Percentiles rank a stretch among this genome's conserved stretches.
phyloP scores from a whole-genome alignment of 208 protist genomes.

The Crithidia expoeki region DNA sequence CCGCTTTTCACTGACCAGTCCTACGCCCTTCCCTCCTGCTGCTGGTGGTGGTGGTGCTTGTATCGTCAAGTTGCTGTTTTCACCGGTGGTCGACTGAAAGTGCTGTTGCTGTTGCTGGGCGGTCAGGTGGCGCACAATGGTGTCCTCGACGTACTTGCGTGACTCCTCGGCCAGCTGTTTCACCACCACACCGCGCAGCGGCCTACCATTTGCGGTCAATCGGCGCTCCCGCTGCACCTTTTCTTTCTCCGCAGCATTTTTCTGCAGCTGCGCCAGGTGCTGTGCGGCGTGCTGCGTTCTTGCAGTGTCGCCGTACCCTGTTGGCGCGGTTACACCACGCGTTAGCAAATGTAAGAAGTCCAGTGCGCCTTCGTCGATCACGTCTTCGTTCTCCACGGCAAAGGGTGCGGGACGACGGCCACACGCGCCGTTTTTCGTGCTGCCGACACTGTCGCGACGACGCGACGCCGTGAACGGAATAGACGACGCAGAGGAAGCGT shows the following conservation, averaged over 20 bases:
- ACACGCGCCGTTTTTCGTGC: background rate
- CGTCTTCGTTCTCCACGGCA: conserved; percentile 1
- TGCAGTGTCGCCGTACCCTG: conserved; percentile 63
- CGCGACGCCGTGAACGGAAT: conserved; percentile 29
- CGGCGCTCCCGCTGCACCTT: conserved; percentile 28
- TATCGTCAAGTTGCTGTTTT: too few species aligned
- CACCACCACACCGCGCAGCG: conserved; percentile 50
- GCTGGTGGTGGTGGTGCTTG: too few species aligned
- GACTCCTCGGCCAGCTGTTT: conserved; percentile 71
- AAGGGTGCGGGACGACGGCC: conserved; percentile 23
- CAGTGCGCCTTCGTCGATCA: conserved; percentile 33
- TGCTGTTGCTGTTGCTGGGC: conserved; percentile 36
- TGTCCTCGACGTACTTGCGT: conserved; percentile 69
- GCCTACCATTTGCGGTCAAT: conserved; percentile 34
- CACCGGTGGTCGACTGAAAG: too few species aligned
- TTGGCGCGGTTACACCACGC: conserved; percentile 54
- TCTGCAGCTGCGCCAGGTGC: conserved; percentile 31
- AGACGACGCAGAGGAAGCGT: background rate
- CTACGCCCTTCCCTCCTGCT: too few species aligned
- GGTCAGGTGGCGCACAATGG: conserved; percentile 70
- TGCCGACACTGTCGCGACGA: background rate
- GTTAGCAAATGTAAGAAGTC: conserved; percentile 76
- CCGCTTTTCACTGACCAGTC: too few species aligned
- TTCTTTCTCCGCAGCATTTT: conserved; percentile 20
- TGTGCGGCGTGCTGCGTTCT: conserved; percentile 40